Conservation (phyloP, 2,329 filamentous ascomycete species). For the Ceratocystis eucalypticola region DNA sequence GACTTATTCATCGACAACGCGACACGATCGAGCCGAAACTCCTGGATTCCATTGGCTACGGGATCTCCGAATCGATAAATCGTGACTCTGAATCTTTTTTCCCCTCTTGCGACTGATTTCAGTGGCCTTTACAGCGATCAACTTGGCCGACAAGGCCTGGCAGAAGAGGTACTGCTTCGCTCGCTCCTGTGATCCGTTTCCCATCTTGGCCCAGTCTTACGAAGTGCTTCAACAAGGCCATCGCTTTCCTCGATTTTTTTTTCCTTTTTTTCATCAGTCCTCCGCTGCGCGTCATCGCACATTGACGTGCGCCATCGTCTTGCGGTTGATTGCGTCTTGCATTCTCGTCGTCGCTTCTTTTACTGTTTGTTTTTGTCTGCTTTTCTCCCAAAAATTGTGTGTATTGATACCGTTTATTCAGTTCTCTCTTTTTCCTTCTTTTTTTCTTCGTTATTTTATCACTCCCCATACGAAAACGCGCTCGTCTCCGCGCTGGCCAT, state of each 20-base stretch:
- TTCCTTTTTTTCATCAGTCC: neutral
- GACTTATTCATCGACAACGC: slow-evolving; percentile 13
- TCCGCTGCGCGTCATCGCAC: slow-evolving; percentile 1
- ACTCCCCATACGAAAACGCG: neutral
- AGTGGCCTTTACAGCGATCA: neutral
- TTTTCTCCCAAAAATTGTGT: slow-evolving; percentile 8
- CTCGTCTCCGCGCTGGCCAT: neutral
- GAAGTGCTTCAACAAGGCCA: neutral
- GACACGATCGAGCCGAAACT: slow-evolving; percentile 17
- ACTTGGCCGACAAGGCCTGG: slow-evolving; percentile 15
- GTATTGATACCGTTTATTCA: slow-evolving; percentile 7
- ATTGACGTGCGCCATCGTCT: neutral
- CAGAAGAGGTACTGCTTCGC: slow-evolving; percentile 14
- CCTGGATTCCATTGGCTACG: slow-evolving; percentile 16
- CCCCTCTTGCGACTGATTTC: neutral
- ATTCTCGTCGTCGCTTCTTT: neutral
- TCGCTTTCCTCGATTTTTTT: neutral
- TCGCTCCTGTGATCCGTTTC: slow-evolving; percentile 9
- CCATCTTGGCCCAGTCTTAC: slow-evolving; percentile 2
- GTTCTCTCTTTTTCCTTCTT: neutral
- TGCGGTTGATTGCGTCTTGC: neutral
- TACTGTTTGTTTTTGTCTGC: slow-evolving; percentile 2
- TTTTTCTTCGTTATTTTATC: neutral
- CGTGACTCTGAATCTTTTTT: slow-evolving; percentile 8
- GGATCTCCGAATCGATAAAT: slow-evolving; percentile 18